Conservation (phyloP, 139 green algal genomes). For the Limnomonas spitsbergensis region DNA sequence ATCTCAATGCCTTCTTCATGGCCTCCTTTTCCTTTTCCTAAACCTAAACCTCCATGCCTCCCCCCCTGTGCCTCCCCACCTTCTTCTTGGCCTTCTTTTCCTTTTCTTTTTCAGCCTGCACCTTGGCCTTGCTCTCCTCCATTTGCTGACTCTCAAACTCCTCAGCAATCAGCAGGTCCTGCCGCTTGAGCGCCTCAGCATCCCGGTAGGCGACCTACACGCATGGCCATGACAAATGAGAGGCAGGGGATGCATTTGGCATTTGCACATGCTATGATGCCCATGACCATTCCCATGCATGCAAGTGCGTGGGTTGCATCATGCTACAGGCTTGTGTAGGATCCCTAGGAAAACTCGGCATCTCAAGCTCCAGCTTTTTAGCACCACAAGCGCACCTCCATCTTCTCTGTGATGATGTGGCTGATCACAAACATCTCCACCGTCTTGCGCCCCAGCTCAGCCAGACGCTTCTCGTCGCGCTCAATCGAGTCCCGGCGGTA, state of each 20-base stretch:
- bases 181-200: conserved; percentile 78
- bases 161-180: conserved; percentile 90
- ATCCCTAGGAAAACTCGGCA: too few relatives aligned
- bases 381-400: too few relatives aligned
- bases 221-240: too few relatives aligned
- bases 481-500: conserved; percentile 70
- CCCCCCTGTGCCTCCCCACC: conserved; percentile 11
- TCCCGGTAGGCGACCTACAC: conserved; percentile 76
- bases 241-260: not conserved
- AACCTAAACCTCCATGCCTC: conserved; percentile 68
- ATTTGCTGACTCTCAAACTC: conserved; percentile 69
- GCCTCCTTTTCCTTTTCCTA: conserved; percentile 68
- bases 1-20: conserved; percentile 55
- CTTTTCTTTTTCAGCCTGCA: conserved; percentile 59
- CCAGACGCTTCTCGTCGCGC: conserved; percentile 87
- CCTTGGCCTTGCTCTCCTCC: conserved; percentile 57
- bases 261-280: not conserved
- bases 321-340: too few relatives aligned
- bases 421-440: conserved; percentile 91
- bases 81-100: conserved; percentile 79
- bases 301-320: too few relatives aligned
- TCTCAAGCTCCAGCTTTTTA: too few relatives aligned
- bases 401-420: conserved; percentile 70
- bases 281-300: too few relatives aligned
- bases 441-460: conserved; percentile 80